A percentile compares a stretch with the other conserved stretches of the same genome.
Conservation (phyloP, 169 alveolate genomes). For the Haemoproteus tartakovskyi region DNA sequence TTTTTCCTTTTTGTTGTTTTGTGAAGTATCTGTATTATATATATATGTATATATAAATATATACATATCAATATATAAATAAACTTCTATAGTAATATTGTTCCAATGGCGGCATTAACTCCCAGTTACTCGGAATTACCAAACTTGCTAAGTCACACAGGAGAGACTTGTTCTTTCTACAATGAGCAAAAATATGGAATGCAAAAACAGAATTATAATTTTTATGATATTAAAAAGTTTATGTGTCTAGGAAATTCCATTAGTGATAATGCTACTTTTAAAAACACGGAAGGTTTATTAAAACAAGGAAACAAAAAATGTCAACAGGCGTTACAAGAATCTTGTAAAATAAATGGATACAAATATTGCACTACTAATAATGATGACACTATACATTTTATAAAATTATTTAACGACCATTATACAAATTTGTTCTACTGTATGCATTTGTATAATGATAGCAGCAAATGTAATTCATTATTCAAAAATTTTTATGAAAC, state of each 20-base stretch:
- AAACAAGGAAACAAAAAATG: conserved; percentile 24
- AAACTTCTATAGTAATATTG: no score
- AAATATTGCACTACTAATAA: conserved; percentile 37
- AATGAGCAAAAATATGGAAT: conserved; percentile 26
- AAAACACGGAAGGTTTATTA: conserved; percentile 2
- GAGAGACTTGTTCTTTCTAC: conserved; percentile 21
- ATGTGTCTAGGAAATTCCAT: conserved; percentile 50
- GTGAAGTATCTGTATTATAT: no score
- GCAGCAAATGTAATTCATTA: conserved; percentile 38
- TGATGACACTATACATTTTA: conserved; percentile 10
- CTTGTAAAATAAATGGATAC: conserved; percentile 23
- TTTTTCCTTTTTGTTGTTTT: no score
- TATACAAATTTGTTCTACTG: conserved; percentile 41
- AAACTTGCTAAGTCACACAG: conserved; percentile 14
- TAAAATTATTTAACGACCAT: conserved; percentile 32
- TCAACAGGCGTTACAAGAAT: conserved; percentile 3
- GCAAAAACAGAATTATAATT: conserved; percentile 53
- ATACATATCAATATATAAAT: no score
- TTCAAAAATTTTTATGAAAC: conserved; percentile 43
- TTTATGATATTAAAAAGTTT: conserved; percentile 38
- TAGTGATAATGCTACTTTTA: conserved; percentile 18
- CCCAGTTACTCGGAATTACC: conserved; percentile 15
- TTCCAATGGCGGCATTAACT: conserved; percentile 5
- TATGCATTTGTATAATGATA: conserved; percentile 53
- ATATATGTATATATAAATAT: neutral